Evolutionary conservation across 2,329 filamentous ascomycete genomes (phyloP), one percentile per base, ranked within the genome.

Genomic region (Talaromyces verruculosus): DNA sequence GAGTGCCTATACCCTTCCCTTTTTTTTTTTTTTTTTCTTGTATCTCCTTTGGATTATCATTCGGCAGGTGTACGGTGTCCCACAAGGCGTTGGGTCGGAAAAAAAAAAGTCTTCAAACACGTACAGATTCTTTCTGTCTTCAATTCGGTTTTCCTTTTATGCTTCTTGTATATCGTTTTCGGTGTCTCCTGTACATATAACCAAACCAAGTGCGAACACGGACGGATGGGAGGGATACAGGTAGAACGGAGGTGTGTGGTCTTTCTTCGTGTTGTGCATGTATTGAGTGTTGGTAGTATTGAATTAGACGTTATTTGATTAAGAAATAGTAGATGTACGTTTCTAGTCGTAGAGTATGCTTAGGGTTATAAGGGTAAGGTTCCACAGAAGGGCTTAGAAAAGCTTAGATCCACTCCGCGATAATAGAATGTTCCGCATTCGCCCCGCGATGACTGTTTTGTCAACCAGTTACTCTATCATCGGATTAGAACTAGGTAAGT

Each of bases 181-280:
- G 45, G 30, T 33, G 60, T 41, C 35, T 55, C 35, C 3, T 63
- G 61, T 63, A 63, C 61, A 63, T 63, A 63, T 55, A 55, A 45
- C 30, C 53, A 57, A 39, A 25, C n/a, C 33, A 57, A 39, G 30
- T 57, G 30, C 11, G 53, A 57, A 35, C 33, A 25, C 33, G 33
- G 33, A 57, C 33, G 53, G 53, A 55, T 17, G 15, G 51, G 30
- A 22, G 35, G 51, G 43, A 49, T 61, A 35, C 58, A 61, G 37
- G 58, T 61, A 57, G 53, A 57, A 37, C 33, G 53, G 53, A 4
- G 53, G 53, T 22, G 53, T 6, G 25, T 25, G 5, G 13, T 35
- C n/a, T 37, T 39, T 55, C 30, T n/a, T n/a, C 3, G 22, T 30
- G 13, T 22, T 37, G n/a, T 57, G 53, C 33, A 57, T 37, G 22